phyloP scores from a whole-genome alignment of 805 yeast genomes.

The Candida broadrunensis region DNA sequence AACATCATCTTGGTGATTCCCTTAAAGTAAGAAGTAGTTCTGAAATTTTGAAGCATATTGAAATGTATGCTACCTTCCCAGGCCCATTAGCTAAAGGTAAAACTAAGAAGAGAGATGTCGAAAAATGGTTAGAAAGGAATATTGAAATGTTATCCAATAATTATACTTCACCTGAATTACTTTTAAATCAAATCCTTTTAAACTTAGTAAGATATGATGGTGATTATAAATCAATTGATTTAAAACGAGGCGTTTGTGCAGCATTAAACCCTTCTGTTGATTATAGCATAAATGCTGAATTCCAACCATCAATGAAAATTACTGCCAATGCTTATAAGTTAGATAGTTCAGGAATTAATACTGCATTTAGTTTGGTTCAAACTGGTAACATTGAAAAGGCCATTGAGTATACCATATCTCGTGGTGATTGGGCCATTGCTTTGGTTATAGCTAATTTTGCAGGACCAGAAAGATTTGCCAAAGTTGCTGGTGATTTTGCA shows the following conservation, averaged over 20 bases:
- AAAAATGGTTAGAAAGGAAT: slow-evolving; percentile 50
- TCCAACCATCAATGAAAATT: slow-evolving; percentile 5
- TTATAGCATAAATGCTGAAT: slow-evolving; percentile 14
- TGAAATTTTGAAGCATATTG: slow-evolving; percentile 18
- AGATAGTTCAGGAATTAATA: slow-evolving; percentile 34
- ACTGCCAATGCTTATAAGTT: slow-evolving; percentile 41
- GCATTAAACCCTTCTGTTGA: slow-evolving; percentile 43
- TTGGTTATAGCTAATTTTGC: slow-evolving; percentile 64
- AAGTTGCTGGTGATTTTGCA: slow-evolving; percentile 56
- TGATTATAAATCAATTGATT: slow-evolving; percentile 21
- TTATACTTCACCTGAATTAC: slow-evolving; percentile 18
- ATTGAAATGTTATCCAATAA: slow-evolving; percentile 11
- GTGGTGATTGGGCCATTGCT: slow-evolving; percentile 76
- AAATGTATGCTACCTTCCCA: slow-evolving; percentile 46
- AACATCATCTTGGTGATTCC: slow-evolving; percentile 3
- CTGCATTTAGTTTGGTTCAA: slow-evolving; percentile 41
- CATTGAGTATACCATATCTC: slow-evolving; percentile 54
- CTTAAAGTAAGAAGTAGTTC: slow-evolving; percentile 32
- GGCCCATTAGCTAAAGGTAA: slow-evolving; percentile 64
- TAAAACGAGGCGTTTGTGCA: slow-evolving; percentile 28
- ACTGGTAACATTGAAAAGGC: slow-evolving; percentile 70
- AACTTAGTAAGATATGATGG: slow-evolving; percentile 29
- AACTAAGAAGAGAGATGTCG: slow-evolving; percentile 63
- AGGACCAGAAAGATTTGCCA: slow-evolving; percentile 59
- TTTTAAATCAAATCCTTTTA: slow-evolving; percentile 30